Conservation (phyloP, 2,329 filamentous ascomycete species). For the Trichoderma koningiopsis region DNA sequence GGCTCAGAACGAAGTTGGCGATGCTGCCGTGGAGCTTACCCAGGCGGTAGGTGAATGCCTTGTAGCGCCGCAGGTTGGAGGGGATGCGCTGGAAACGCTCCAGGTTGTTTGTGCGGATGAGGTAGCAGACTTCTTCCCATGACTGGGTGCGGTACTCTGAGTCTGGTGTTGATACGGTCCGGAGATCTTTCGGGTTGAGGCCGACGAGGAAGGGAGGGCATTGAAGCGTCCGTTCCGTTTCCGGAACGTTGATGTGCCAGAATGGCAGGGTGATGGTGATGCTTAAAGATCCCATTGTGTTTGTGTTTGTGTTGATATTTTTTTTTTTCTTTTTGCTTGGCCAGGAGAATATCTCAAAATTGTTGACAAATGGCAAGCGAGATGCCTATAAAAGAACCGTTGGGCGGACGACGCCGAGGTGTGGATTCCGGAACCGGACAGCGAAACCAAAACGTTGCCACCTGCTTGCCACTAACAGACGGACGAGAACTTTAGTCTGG, state of each 20-base stretch:
- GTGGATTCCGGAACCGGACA: conserved; percentile 14
- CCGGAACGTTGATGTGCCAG: conserved; percentile 81
- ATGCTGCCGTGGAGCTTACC: conserved; percentile 72
- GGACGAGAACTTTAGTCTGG: background rate
- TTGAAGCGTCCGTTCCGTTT: conserved; percentile 58
- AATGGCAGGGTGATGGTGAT: conserved; percentile 54
- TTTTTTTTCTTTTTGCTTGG: background rate
- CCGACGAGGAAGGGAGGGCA: conserved; percentile 73
- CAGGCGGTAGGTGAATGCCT: conserved; percentile 67
- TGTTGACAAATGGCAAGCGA: background rate
- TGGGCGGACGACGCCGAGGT: background rate
- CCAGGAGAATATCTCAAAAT: background rate
- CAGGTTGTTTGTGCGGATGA: conserved; percentile 68
- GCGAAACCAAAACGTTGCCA: conserved; percentile 2
- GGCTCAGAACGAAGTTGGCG: conserved; percentile 71
- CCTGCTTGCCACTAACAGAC: background rate
- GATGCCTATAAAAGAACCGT: background rate
- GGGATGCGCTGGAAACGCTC: conserved; percentile 77
- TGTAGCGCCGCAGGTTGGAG: conserved; percentile 76
- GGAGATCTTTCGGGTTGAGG: conserved; percentile 66
- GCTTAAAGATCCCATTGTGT: conserved; percentile 42
- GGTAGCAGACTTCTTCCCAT: conserved; percentile 69
- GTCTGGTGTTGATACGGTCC: conserved; percentile 72
- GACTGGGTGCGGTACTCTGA: conserved; percentile 60
- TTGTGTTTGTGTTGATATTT: background rate